Percentiles rank a stretch among this genome's conserved stretches.
phyloP scores from a whole-genome alignment of 305 asterid species.

The Stenogyne calaminthoides region DNA sequence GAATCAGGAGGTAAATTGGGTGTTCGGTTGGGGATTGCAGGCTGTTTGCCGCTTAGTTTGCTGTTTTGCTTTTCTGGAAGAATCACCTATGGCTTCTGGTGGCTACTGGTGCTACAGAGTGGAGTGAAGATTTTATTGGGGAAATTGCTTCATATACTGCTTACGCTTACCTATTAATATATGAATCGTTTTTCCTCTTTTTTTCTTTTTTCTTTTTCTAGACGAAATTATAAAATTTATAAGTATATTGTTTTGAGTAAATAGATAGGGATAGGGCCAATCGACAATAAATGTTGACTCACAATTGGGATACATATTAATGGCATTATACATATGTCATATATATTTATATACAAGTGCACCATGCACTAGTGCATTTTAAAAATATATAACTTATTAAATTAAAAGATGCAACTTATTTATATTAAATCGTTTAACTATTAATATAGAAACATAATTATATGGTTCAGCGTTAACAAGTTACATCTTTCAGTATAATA shows the following conservation, averaged over 20 bases:
- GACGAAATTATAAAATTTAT: neutral
- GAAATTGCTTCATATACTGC: neutral
- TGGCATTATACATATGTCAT: neutral
- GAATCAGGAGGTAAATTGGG: neutral
- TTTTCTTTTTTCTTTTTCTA: neutral
- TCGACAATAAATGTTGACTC: neutral
- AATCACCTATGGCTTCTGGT: neutral
- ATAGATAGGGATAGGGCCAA: neutral
- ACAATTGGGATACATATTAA: neutral
- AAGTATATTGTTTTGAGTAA: neutral
- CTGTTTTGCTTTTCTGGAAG: constrained; percentile 25
- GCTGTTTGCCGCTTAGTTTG: constrained; percentile 7
- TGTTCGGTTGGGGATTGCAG: neutral
- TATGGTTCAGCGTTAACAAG: too few relatives aligned
- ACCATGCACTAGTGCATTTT: too few relatives aligned
- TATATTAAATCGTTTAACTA: too few relatives aligned
- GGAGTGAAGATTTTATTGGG: neutral
- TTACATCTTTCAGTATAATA: too few relatives aligned
- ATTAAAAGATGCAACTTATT: too few relatives aligned
- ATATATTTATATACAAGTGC: too few relatives aligned
- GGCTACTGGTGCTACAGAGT: neutral
- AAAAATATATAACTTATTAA: too few relatives aligned
- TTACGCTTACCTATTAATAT: neutral
- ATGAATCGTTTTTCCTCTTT: neutral
- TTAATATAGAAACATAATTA: too few relatives aligned